These are phyloP conservation scores for Blastomyces parvus DNA, from an alignment of 2,329 filamentous ascomycete species.

Conservation along the genomic window DNA sequence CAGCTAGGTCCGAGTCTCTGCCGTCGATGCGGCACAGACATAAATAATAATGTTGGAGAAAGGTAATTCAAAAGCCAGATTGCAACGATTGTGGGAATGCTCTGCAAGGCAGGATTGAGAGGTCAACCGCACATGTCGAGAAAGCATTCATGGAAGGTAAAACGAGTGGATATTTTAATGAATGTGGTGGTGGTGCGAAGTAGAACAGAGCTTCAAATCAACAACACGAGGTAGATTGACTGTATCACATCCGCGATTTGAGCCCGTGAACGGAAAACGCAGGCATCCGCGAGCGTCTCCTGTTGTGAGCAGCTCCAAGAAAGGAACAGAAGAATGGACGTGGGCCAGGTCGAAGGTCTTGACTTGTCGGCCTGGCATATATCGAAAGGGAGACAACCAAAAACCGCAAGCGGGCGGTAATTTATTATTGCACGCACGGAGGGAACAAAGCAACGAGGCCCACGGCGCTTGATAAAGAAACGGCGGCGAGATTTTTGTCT, in stretches of 20 bases:
- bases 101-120: background rate
- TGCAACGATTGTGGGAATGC: constrained; percentile 4
- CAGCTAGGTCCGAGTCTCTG: constrained; percentile 21
- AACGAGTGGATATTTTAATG: constrained; percentile 1
- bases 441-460: background rate
- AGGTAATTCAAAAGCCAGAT: background rate
- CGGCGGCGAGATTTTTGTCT: background rate
- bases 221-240: background rate
- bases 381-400: background rate
- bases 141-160: background rate
- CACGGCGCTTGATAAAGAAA: background rate
- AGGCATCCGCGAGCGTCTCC: background rate
- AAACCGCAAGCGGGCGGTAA: background rate
- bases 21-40: constrained; percentile 1
- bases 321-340: background rate
- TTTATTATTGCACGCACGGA: background rate
- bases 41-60: background rate
- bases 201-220: background rate
- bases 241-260: background rate
- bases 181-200: constrained; percentile 1
- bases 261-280: background rate
- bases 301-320: background rate
- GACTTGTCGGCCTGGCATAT: background rate
- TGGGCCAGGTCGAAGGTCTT: background rate
- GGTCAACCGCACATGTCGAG: background rate